A percentile compares a stretch with the other conserved stretches of the same genome.
Conservation (phyloP, 2,329 filamentous ascomycete species). For the Fusarium chuoi region DNA sequence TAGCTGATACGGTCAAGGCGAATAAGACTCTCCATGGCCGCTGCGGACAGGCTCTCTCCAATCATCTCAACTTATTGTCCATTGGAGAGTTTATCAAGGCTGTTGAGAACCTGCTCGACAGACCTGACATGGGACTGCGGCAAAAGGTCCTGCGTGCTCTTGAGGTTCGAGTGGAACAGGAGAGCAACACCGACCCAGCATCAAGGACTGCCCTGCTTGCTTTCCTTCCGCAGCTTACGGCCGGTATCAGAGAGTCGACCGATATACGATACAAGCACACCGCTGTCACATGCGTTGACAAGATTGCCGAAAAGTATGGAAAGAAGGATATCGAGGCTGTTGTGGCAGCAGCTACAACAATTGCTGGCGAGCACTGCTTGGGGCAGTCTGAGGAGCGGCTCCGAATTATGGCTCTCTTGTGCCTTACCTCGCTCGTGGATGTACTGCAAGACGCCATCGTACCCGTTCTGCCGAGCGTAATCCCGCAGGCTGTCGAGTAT, state of each 20-base stretch:
- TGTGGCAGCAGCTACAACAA: slow-evolving; percentile 76
- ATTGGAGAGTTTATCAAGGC: slow-evolving; percentile 90
- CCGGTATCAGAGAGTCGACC: slow-evolving; percentile 77
- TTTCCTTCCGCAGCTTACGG: slow-evolving; percentile 82
- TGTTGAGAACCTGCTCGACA: slow-evolving; percentile 82
- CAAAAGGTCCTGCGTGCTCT: slow-evolving; percentile 84
- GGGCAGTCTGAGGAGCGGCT: slow-evolving; percentile 78
- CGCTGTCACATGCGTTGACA: slow-evolving; percentile 89
- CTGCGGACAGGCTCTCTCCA: slow-evolving; percentile 77
- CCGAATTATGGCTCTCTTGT: slow-evolving; percentile 85
- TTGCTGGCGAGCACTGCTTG: slow-evolving; percentile 80
- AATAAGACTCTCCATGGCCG: slow-evolving; percentile 65
- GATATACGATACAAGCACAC: slow-evolving; percentile 84
- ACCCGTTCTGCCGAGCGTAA: slow-evolving; percentile 79
- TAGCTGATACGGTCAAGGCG: slow-evolving; percentile 72
- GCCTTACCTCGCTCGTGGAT: slow-evolving; percentile 88
- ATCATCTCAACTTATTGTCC: slow-evolving; percentile 84
- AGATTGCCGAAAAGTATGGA: slow-evolving; percentile 93
- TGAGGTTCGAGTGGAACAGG: slow-evolving; percentile 79
- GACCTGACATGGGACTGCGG: slow-evolving; percentile 78
- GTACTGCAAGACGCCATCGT: slow-evolving; percentile 88
- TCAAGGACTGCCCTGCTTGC: slow-evolving; percentile 78
- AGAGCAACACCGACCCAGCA: slow-evolving; percentile 73
- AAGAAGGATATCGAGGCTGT: slow-evolving; percentile 87
- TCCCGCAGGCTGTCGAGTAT: slow-evolving; percentile 77